Evolutionary conservation across 1,284 basidiomycete genomes (phyloP).

Genomic region (Ganoderma leucocontextum): DNA sequence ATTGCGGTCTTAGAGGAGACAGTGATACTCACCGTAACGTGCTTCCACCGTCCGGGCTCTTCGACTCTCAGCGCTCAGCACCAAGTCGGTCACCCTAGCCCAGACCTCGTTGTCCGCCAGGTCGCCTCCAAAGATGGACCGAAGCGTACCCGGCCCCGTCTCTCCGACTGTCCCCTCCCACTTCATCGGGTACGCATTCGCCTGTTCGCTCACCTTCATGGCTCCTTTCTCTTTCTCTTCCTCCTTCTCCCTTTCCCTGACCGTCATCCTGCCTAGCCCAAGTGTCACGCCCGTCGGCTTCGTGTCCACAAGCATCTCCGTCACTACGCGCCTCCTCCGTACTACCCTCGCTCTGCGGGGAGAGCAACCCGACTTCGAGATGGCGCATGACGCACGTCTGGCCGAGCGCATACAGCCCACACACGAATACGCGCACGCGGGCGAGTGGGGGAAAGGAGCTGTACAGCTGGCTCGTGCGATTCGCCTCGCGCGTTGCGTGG

Average conservation of each 20-base stretch:
- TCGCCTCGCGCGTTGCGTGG: conserved; percentile 26
- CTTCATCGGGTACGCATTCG: neutral
- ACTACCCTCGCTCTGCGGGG: conserved; percentile 13
- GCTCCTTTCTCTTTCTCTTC: too few relatives aligned
- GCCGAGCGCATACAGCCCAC: conserved; percentile 29
- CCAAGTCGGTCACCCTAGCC: conserved; percentile 25
- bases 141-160: conserved; percentile 13
- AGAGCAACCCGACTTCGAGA: conserved; percentile 24
- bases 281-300: conserved; percentile 17
- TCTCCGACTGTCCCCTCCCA: neutral
- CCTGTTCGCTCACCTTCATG: too few relatives aligned
- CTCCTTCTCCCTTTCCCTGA: neutral
- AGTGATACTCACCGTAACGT: conserved; percentile 24
- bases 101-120: conserved; percentile 18
- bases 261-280: conserved; percentile 12
- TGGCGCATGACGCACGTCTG: conserved; percentile 18
- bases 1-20: neutral
- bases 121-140: conserved; percentile 19
- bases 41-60: conserved; percentile 26
- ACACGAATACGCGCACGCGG: conserved; percentile 25
- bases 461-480: conserved; percentile 26
- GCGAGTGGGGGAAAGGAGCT: conserved; percentile 28
- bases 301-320: conserved; percentile 19
- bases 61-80: conserved; percentile 26
- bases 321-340: conserved; percentile 22